These are phyloP conservation scores for Lycium ferocissimum DNA, from an alignment of 257 asterid species.

Conservation along the genomic window DNA sequence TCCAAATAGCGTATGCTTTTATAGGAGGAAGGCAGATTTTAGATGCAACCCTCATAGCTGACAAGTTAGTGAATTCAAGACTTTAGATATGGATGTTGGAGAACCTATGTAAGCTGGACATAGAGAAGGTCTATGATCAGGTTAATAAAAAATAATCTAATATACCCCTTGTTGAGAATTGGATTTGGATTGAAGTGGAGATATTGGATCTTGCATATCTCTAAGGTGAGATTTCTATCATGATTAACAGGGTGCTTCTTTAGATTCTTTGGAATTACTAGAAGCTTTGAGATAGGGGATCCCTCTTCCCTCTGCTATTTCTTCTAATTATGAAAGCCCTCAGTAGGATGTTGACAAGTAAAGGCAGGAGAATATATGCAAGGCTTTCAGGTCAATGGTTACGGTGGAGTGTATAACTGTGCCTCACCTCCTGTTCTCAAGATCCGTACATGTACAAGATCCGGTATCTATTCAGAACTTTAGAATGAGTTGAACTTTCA, in stretches of 20 bases:
- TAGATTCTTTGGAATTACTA: not conserved
- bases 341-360: not conserved
- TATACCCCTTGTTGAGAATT: not conserved
- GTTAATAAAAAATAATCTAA: not conserved
- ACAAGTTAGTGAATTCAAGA: not conserved
- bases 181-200: constrained; percentile 7
- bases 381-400: constrained; percentile 1
- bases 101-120: not conserved
- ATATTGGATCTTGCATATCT: constrained; percentile 1
- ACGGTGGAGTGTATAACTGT: not conserved
- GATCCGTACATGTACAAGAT: not conserved
- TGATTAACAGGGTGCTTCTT: not conserved
- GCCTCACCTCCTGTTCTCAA: not conserved
- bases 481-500: not conserved
- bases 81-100: not conserved
- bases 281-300: not conserved
- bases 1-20: not conserved
- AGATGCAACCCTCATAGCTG: not conserved
- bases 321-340: not conserved
- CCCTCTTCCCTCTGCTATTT: constrained; percentile 12
- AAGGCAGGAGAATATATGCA: constrained; percentile 11
- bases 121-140: not conserved
- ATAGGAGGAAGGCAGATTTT: not conserved
- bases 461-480: not conserved
- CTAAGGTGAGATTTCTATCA: not conserved